Conservation (phyloP, 1,284 basidiomycete genomes). For the Ustilago lituana region DNA sequence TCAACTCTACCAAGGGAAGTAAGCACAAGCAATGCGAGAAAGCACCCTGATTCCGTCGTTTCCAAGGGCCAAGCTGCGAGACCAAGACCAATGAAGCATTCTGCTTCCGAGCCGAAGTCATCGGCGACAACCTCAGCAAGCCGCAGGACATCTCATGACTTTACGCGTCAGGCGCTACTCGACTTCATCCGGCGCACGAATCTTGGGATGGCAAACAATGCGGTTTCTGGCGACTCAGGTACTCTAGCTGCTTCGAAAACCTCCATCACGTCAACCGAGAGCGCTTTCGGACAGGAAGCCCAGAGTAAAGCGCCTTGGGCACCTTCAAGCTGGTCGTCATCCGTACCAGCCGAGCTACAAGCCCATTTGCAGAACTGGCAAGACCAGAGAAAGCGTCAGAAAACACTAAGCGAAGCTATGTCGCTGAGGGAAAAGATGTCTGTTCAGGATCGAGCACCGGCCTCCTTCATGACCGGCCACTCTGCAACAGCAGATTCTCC, state of each 20-base stretch:
- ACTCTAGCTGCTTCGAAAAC: neutral
- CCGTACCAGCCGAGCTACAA: slow-evolving; percentile 14
- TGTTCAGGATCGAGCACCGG: neutral
- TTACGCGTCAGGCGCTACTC: slow-evolving; percentile 31
- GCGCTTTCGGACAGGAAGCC: neutral
- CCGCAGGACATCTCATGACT: slow-evolving; percentile 10
- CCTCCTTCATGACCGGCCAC: neutral
- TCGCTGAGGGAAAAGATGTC: neutral
- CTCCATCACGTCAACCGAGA: neutral
- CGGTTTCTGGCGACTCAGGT: neutral
- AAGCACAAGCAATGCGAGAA: too few species aligned
- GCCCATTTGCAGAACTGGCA: slow-evolving; percentile 19
- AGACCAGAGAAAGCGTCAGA: slow-evolving; percentile 21
- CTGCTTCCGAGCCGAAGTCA: too few species aligned
- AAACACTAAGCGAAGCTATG: neutral
- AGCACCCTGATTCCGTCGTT: too few species aligned
- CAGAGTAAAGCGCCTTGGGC: neutral
- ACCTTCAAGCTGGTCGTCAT: neutral
- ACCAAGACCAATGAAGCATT: too few species aligned
- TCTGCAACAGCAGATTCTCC: neutral
- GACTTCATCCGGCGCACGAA: slow-evolving; percentile 33
- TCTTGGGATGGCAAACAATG: slow-evolving; percentile 6
- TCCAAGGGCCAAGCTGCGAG: too few species aligned
- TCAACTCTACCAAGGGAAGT: too few species aligned
- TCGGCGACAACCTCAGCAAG: neutral